Evolutionary conservation across 192 early-diverging fungal species (phyloP).

Genomic region (Podila horticola): DNA sequence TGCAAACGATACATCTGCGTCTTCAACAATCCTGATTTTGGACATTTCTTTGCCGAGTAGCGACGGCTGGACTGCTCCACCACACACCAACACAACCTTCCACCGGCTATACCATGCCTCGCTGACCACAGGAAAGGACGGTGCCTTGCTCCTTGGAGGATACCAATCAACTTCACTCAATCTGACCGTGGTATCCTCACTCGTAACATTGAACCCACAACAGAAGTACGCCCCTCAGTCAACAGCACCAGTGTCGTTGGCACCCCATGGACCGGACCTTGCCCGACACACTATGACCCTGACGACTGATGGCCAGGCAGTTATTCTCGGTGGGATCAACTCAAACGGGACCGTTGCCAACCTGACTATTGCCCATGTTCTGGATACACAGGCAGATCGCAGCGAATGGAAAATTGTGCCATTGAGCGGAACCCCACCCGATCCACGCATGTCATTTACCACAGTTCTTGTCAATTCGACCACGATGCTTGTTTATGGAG

Average conservation of each 20-base stretch:
- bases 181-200: slow-evolving; percentile 21
- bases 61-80: slow-evolving; percentile 29
- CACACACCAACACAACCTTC: slow-evolving; percentile 20
- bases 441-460: slow-evolving; percentile 45
- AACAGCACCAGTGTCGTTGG: slow-evolving; percentile 20
- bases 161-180: slow-evolving; percentile 20
- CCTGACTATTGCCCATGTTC: slow-evolving; percentile 23
- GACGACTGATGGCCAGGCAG: slow-evolving; percentile 32
- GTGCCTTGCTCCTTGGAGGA: slow-evolving; percentile 33
- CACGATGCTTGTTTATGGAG: slow-evolving; percentile 42
- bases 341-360: slow-evolving; percentile 26
- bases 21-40: slow-evolving; percentile 11
- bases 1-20: neutral
- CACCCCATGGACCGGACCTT: slow-evolving; percentile 25
- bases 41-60: neutral
- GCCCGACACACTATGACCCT: slow-evolving; percentile 50
- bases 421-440: slow-evolving; percentile 27
- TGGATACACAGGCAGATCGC: slow-evolving; percentile 27
- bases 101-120: slow-evolving; percentile 44
- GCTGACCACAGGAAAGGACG: slow-evolving; percentile 33
- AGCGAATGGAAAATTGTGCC: slow-evolving; percentile 16
- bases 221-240: slow-evolving; percentile 16
- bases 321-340: slow-evolving; percentile 27
- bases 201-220: slow-evolving; percentile 20
- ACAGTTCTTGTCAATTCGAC: slow-evolving; percentile 38